These are phyloP conservation scores for Hypomyces rosellus DNA, from an alignment of 2,329 filamentous ascomycete genomes.

Conservation along the genomic window DNA sequence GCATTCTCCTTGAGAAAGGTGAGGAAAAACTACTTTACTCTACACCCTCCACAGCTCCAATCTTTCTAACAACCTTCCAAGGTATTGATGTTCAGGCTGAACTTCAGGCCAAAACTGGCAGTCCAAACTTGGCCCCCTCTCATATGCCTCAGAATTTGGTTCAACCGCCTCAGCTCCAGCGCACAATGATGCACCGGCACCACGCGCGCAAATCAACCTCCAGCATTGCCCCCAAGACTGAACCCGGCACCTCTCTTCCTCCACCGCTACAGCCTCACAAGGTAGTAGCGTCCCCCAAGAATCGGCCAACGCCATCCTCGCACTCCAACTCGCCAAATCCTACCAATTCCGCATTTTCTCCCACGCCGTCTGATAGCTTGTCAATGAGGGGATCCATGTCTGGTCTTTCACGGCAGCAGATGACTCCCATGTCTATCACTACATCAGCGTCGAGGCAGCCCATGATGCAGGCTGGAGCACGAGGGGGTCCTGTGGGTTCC, in stretches of 20 bases:
- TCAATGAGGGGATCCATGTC: conserved; percentile 37
- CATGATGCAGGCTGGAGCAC: conserved; percentile 31
- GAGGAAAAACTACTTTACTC: conserved; percentile 10
- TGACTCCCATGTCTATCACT: conserved; percentile 22
- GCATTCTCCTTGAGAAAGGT: conserved; percentile 96
- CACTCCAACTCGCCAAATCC: conserved; percentile 56
- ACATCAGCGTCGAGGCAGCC: conserved; percentile 23
- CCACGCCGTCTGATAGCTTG: conserved; percentile 42
- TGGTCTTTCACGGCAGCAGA: conserved; percentile 26
- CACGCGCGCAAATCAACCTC: conserved; percentile 66
- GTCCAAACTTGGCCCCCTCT: conserved; percentile 68
- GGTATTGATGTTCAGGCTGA: conserved; percentile 97
- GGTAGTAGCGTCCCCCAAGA: conserved; percentile 60
- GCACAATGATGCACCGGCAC: conserved; percentile 74
- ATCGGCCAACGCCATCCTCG: conserved; percentile 75
- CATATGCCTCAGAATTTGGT: conserved; percentile 62
- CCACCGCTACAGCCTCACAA: conserved; percentile 43
- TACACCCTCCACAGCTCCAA: background rate
- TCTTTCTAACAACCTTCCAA: conserved; percentile 27
- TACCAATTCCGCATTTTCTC: conserved; percentile 37
- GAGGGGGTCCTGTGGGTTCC: conserved; percentile 30
- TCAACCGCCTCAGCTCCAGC: conserved; percentile 70
- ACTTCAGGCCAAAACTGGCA: conserved; percentile 85
- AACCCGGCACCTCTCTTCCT: conserved; percentile 45
- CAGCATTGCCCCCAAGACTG: conserved; percentile 68